These are phyloP conservation scores for Aspergillus sclerotiicarbonarius DNA, from an alignment of 495 filamentous ascomycete species.

Conservation along the genomic window DNA sequence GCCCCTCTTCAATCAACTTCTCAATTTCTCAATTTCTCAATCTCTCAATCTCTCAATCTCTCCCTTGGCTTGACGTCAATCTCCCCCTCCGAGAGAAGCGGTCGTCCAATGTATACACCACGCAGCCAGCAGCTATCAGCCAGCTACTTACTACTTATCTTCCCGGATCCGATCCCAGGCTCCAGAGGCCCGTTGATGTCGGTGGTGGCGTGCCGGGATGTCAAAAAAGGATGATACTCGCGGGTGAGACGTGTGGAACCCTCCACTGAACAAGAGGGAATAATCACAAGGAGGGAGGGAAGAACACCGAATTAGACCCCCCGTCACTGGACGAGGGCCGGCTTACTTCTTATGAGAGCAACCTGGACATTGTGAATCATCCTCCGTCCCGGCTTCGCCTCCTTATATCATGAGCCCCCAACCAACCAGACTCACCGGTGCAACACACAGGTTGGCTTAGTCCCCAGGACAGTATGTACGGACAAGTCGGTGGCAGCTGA, in stretches of 20 bases:
- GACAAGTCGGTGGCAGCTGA: not conserved
- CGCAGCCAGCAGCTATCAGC: no score
- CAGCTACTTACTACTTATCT: no score
- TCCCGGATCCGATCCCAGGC: no score
- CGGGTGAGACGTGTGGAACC: constrained; percentile 4
- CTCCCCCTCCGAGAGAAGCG: no score
- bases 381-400: constrained; percentile 18
- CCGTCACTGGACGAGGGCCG: constrained; percentile 4
- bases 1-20: no score
- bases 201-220: constrained; percentile 3
- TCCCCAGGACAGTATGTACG: not conserved
- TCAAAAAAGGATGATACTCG: not conserved
- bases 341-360: constrained; percentile 7
- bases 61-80: no score
- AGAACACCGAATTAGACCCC: not conserved
- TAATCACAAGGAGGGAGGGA: not conserved
- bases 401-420: constrained; percentile 21
- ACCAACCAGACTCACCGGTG: constrained; percentile 2
- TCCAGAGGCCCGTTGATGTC: not conserved
- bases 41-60: no score
- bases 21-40: no score
- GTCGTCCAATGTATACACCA: no score
- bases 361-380: not conserved
- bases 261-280: not conserved
- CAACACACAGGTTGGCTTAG: not conserved